A percentile compares a stretch with the other conserved stretches of the same genome.
These are phyloP conservation scores for Coix lacrymajobi DNA, from an alignment of 176 grass and related monocot genomes.

Conservation along the genomic window DNA sequence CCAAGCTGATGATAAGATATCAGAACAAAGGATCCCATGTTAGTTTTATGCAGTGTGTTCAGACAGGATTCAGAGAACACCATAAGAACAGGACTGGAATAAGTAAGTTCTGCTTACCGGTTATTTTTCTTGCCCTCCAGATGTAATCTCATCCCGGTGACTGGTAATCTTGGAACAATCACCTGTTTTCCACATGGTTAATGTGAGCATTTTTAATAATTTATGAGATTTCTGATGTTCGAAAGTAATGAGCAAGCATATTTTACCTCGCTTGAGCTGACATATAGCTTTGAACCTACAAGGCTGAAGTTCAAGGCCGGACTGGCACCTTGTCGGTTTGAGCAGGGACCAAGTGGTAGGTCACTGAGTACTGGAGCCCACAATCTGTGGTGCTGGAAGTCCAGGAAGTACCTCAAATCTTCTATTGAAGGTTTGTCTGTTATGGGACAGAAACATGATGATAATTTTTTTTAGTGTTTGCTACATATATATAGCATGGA, in stretches of 20 bases:
- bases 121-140: conserved; percentile 91
- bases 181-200: conserved; percentile 38
- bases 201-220: neutral
- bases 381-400: conserved; percentile 71
- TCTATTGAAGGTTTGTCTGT: conserved; percentile 73
- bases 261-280: conserved; percentile 58
- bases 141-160: conserved; percentile 86
- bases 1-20: conserved; percentile 39
- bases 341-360: conserved; percentile 62
- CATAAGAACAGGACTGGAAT: neutral
- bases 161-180: conserved; percentile 46
- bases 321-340: conserved; percentile 38
- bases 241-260: neutral
- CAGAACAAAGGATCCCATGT: neutral
- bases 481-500: neutral
- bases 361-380: conserved; percentile 79
- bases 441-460: neutral
- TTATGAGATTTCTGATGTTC: neutral
- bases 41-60: neutral
- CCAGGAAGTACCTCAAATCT: conserved; percentile 83
- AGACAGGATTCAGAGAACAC: neutral
- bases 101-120: conserved; percentile 21
- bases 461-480: neutral
- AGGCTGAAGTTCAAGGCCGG: conserved; percentile 62
- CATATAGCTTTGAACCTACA: conserved; percentile 75